Conservation (phyloP, 2,329 filamentous ascomycete genomes). For the Cladobotryum mycophilum region DNA sequence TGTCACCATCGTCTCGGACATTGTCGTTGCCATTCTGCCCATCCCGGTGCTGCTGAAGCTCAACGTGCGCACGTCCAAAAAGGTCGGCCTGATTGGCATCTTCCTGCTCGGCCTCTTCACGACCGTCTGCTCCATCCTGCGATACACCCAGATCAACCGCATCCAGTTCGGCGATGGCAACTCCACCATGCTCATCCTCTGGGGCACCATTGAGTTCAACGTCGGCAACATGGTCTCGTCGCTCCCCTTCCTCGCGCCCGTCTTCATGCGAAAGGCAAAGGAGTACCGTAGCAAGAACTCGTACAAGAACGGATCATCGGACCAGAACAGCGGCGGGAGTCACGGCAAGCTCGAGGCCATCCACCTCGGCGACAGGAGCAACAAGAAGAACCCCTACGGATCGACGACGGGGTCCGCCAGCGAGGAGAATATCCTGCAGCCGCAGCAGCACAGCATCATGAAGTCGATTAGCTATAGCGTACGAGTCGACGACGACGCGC, state of each 20-base stretch:
- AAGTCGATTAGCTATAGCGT: constrained; percentile 39
- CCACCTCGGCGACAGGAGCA: constrained; percentile 33
- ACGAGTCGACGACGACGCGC: constrained; percentile 25
- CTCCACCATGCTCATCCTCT: constrained; percentile 50
- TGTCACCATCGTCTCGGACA: constrained; percentile 45
- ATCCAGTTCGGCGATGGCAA: constrained; percentile 47
- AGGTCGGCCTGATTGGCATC: constrained; percentile 43
- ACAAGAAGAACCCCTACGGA: constrained; percentile 23
- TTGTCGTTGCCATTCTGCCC: constrained; percentile 43
- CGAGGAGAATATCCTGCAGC: constrained; percentile 34
- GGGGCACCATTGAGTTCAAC: constrained; percentile 53
- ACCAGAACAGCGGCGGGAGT: constrained; percentile 18
- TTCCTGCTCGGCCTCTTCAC: constrained; percentile 50
- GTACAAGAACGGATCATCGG: constrained; percentile 23
- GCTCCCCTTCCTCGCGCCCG: constrained; percentile 38
- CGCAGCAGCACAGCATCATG: constrained; percentile 26
- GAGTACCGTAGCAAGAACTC: constrained; percentile 35
- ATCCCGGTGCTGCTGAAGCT: constrained; percentile 44
- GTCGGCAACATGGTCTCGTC: constrained; percentile 46
- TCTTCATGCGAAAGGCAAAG: constrained; percentile 37
- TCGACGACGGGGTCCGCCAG: constrained; percentile 24
- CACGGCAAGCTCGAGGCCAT: constrained; percentile 23
- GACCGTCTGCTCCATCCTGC: constrained; percentile 47
- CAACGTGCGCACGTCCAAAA: constrained; percentile 42
- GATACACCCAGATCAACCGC: constrained; percentile 44